Percentiles rank a stretch among this genome's conserved stretches.
Conservation (phyloP, 176 grass and related monocot genomes). For the Lolium multiflorum region DNA sequence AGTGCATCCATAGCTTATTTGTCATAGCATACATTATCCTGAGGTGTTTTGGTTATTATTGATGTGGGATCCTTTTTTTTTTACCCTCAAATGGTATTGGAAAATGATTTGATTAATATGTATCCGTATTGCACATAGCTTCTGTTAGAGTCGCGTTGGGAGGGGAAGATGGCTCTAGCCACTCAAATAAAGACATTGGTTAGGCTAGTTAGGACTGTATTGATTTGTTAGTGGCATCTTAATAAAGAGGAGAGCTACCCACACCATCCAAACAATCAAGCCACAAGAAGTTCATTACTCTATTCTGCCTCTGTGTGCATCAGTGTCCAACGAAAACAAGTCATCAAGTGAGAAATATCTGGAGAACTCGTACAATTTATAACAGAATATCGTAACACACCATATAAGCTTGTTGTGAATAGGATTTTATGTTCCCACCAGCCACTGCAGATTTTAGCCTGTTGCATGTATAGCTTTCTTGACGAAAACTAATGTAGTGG, state of each 20-base stretch:
- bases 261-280: neutral
- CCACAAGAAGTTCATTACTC: neutral
- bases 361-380: neutral
- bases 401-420: constrained; percentile 19
- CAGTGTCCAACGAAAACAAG: neutral
- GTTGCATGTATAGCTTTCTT: neutral
- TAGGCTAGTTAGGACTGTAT: neutral
- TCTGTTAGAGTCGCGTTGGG: too few relatives aligned
- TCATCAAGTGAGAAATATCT: constrained; percentile 9
- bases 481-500: constrained; percentile 13
- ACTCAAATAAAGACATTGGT: too few relatives aligned
- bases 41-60: neutral
- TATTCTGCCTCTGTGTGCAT: neutral
- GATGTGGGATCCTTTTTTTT: neutral
- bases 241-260: neutral
- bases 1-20: neutral
- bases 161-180: too few relatives aligned
- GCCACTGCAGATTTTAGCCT: neutral
- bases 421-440: neutral
- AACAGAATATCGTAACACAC: constrained; percentile 1
- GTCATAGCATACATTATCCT: neutral
- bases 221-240: neutral
- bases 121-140: too few relatives aligned
- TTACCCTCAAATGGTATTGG: neutral
- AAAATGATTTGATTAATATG: neutral